Evolutionary conservation across 2,329 filamentous ascomycete species (phyloP), one percentile per base, ranked within the genome.

Genomic region (Trichoderma guizhouense): DNA sequence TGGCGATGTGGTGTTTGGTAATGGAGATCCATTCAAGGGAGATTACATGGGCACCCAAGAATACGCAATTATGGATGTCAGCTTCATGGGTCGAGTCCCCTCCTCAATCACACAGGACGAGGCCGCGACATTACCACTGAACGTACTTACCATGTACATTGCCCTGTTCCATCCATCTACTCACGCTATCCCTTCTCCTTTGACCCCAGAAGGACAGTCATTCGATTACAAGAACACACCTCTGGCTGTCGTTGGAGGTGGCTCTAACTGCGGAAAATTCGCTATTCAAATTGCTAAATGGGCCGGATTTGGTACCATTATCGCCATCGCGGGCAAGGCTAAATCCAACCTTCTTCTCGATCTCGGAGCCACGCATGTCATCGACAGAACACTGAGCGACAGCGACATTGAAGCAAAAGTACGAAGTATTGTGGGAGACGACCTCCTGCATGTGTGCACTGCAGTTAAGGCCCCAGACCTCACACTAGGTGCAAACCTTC

Each of bases 31-130:
- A 5, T 55, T 65, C 9, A 11, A 18, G 12, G 43, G 39, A 7
- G 63, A 65, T 36, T 65, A 65, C 63, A 65, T 36, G 63, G 63
- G 11, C 9, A 67, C 64, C 4, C 64, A 67, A 39, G 64, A 67
- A 8, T 67, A 67, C 64, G 21, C 64, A n/a, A 30, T 67, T 1
- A 67, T 67, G 47, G 64, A 67, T 15, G 24, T 39, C 21, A 32
- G 53, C 9, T 67, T 67, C 47, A 8, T 57, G 32, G 64, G 64
- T 2, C 47, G 24, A 9, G 64, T 67, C 14, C 64, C 64, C 5
- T 36, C 64, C 15, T 57, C 64, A 14, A 39, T 39, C 9, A 57
- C 64, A 21, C 64, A 55, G 12, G 64, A 57, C 3, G 64, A 67
- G 32, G 64, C 64, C 14, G 64, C 64, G 3, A 67, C 64, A 12